Conservation (phyloP, 1,284 basidiomycete species). For the Butyriboletus regius region DNA sequence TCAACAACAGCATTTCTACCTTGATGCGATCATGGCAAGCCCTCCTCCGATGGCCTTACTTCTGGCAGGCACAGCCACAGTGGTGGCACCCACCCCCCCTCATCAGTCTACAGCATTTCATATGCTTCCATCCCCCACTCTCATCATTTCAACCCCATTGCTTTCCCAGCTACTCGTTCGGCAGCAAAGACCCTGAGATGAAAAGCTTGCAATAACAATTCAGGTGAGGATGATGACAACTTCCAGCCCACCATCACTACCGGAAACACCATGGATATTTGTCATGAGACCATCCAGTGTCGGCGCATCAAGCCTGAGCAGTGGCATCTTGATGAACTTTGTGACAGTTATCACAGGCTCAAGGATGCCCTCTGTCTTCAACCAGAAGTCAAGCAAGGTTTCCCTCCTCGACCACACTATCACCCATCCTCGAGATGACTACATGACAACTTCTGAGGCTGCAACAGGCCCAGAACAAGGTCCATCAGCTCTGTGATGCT, state of each 20-base stretch:
- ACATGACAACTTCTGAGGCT: slow-evolving; percentile 63
- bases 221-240: slow-evolving; percentile 55
- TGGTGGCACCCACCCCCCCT: slow-evolving; percentile 57
- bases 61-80: slow-evolving; percentile 61
- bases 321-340: slow-evolving; percentile 76
- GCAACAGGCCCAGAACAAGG: slow-evolving; percentile 67
- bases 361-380: slow-evolving; percentile 77
- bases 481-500: slow-evolving; percentile 39
- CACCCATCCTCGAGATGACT: slow-evolving; percentile 68
- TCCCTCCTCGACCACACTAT: slow-evolving; percentile 77
- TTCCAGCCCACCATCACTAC: slow-evolving; percentile 48
- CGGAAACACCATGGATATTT: slow-evolving; percentile 45
- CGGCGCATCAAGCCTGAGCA: slow-evolving; percentile 84
- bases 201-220: slow-evolving; percentile 55
- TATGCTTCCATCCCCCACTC: slow-evolving; percentile 62
- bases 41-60: slow-evolving; percentile 59
- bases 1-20: slow-evolving; percentile 56
- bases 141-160: slow-evolving; percentile 68
- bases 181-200: slow-evolving; percentile 46
- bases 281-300: slow-evolving; percentile 75
- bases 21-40: too few relatives aligned
- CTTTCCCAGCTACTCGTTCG: slow-evolving; percentile 43
- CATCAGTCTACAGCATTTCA: slow-evolving; percentile 41
- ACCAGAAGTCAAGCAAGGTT: slow-evolving; percentile 84
- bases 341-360: slow-evolving; percentile 77